Evolutionary conservation across 805 yeast species (phyloP), one percentile per base, ranked within the genome.

Genomic region (Kazachstania viticola): DNA sequence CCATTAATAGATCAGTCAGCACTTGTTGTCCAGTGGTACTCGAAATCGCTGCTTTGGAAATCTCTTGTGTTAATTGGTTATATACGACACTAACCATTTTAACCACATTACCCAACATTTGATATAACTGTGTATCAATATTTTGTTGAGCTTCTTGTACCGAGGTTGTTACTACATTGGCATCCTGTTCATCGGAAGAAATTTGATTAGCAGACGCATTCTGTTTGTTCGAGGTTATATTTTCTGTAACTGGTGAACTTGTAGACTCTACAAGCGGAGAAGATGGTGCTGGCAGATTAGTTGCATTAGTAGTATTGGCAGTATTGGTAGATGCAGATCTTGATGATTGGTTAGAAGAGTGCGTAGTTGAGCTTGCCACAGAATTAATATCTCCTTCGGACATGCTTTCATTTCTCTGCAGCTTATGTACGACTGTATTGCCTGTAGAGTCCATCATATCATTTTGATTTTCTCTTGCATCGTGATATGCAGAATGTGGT

Each of bases 61-160:
- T 73, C 0, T 81, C 82, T 35, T 68, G 62, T 19, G 77, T 80
- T 32, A 84, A 57, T 45, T 81, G 88, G 18, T 77, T 68, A 44
- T 79, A 77, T 2, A 83, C 94, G n/a, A 71, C 70, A 44, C 74
- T 80, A 2, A 94, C 87, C 33, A 79, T 69, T 12, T 64, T 51
- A 2, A 80, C 69, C 1, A 87, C 84, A 13, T 65, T 61, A 18
- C 65, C 69, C 26, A 82, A 64, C 14, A 81, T 71, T 21, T 70
- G 72, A 44, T 78, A 79, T 31, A 82, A 57, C 42, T 74, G 77
- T 27, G 69, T 73, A 48, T 82, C 94, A 18, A 74, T 68, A 21
- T 72, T 78, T 12, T 65, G 63, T 17, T 58, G 60, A 28, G 40
- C 28, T 15, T 58, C 22, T 11, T 19, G 22, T 19, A 8, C 22